phyloP scores from a whole-genome alignment of 2,329 filamentous ascomycete genomes.

The Fusarium praegraminearum region DNA sequence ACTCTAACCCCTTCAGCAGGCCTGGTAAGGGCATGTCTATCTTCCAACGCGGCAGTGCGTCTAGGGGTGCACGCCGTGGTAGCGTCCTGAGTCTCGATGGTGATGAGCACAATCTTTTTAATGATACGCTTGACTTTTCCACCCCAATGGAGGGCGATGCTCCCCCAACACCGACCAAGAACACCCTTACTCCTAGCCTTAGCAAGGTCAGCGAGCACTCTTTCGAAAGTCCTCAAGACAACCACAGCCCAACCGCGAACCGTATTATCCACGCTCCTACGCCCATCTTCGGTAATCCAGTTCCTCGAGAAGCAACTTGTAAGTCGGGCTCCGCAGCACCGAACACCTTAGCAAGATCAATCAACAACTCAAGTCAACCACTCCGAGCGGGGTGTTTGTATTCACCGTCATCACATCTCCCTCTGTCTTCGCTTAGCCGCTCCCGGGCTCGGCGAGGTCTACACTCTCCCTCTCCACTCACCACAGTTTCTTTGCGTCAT shows the following conservation, averaged over 20 bases:
- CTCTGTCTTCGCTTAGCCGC: conserved; percentile 55
- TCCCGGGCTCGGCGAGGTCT: conserved; percentile 50
- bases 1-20: conserved; percentile 63
- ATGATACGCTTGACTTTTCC: conserved; percentile 47
- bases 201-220: conserved; percentile 55
- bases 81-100: conserved; percentile 87
- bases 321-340: conserved; percentile 54
- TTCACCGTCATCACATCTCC: conserved; percentile 50
- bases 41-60: conserved; percentile 68
- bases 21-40: conserved; percentile 73
- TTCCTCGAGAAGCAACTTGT: conserved; percentile 58
- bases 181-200: conserved; percentile 60
- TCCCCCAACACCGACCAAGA: conserved; percentile 95
- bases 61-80: conserved; percentile 62
- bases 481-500: conserved; percentile 46
- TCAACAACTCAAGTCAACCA: conserved; percentile 35
- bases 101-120: conserved; percentile 71
- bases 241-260: conserved; percentile 58
- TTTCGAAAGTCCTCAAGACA: conserved; percentile 54
- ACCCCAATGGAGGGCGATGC: conserved; percentile 67
- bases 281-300: conserved; percentile 56
- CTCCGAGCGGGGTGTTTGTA: conserved; percentile 51
- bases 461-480: conserved; percentile 53
- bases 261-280: conserved; percentile 57
- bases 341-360: conserved; percentile 28